phyloP scores from a whole-genome alignment of 148 eudicot species.

The Diospyros kaki region DNA sequence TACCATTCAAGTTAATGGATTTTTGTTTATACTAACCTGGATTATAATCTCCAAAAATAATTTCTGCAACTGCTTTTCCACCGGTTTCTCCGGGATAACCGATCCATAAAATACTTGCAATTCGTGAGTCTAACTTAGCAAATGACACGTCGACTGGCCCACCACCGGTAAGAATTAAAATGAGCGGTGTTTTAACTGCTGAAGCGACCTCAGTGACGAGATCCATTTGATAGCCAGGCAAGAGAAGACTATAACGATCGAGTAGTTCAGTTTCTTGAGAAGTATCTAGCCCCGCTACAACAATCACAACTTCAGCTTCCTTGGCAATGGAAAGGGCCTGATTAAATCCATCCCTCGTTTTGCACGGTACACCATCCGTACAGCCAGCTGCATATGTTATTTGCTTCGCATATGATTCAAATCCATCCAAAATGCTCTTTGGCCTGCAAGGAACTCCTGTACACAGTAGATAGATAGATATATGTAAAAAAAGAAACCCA shows the following conservation, averaged over 20 bases:
- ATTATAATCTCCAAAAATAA: too few relatives aligned
- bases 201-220: constrained; percentile 52
- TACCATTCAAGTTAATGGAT: too few relatives aligned
- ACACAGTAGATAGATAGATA: neutral
- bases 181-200: constrained; percentile 69
- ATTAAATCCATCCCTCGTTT: constrained; percentile 35
- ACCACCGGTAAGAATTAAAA: constrained; percentile 65
- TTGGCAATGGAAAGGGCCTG: constrained; percentile 52
- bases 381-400: constrained; percentile 53
- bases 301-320: constrained; percentile 63
- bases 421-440: constrained; percentile 41
- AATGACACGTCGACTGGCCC: constrained; percentile 82
- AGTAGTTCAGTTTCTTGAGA: constrained; percentile 79
- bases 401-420: constrained; percentile 34
- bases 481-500: too few relatives aligned
- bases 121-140: constrained; percentile 39
- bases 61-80: too few relatives aligned
- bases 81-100: constrained; percentile 66
- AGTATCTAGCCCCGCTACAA: constrained; percentile 70
- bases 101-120: constrained; percentile 41
- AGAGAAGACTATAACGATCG: constrained; percentile 68
- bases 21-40: too few relatives aligned
- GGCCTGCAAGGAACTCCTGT: constrained; percentile 64
- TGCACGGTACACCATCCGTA: constrained; percentile 39
- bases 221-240: constrained; percentile 64